phyloP scores from a whole-genome alignment of 768 basidiomycete genomes.

The Tulasnella sp. region DNA sequence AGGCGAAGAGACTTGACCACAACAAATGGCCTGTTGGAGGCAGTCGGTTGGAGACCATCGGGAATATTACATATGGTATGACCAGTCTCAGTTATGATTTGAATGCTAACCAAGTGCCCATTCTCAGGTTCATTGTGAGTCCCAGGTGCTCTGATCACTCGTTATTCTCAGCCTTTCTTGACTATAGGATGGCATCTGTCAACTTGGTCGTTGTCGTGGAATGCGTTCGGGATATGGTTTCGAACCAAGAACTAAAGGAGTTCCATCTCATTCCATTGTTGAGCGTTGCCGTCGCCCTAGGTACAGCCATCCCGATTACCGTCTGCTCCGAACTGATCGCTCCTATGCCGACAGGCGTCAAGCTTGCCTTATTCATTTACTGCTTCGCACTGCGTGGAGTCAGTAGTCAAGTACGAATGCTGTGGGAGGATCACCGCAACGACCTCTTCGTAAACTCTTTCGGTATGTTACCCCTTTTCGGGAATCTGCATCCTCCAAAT shows the following conservation, averaged over 20 bases:
- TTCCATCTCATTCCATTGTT: conserved; percentile 77
- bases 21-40: conserved; percentile 92
- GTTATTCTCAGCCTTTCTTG: not conserved
- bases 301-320: conserved; percentile 30
- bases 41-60: conserved; percentile 78
- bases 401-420: conserved; percentile 85
- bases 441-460: conserved; percentile 79
- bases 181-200: conserved; percentile 70
- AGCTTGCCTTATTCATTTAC: conserved; percentile 77
- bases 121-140: conserved; percentile 38
- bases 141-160: not conserved
- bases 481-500: not conserved
- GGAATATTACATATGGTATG: conserved; percentile 76
- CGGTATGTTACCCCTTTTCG: conserved; percentile 31
- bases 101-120: not conserved
- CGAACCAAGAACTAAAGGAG: conserved; percentile 39
- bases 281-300: conserved; percentile 70
- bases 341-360: conserved; percentile 43
- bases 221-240: conserved; percentile 58
- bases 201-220: conserved; percentile 88
- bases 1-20: conserved; percentile 54
- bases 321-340: not conserved
- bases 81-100: conserved; percentile 13
- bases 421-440: conserved; percentile 95
- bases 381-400: conserved; percentile 64